Base-by-base conservation (phyloP, 768 basidiomycete genomes). In the Lepiota brunneoincarnata region DNA sequence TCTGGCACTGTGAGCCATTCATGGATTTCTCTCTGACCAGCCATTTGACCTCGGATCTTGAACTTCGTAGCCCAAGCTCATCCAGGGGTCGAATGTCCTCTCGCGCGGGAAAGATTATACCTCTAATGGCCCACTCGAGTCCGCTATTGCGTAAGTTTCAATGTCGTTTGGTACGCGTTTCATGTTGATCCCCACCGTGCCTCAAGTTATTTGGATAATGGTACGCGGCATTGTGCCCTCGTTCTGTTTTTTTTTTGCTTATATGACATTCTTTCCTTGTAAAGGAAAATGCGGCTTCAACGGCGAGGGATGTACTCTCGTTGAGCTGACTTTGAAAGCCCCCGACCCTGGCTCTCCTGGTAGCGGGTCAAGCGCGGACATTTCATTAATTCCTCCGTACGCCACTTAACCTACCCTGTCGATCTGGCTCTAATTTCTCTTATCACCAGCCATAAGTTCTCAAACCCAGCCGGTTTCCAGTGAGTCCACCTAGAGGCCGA, bases 291-390 rank as follows among this genome's bases (percentile, higher is more conserved):
- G 71, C 37, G 69, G 69, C 1, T 65, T 65, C 54, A 70, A 72
- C 49, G 72, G 72, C 3, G 72, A 73, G 48, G 59, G 66, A 3
- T 74, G 72, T 59, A 69, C 67, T 15, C 40, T 67, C 14, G 56
- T 74, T 18, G 71, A 72, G 55, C 65, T 64, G 5, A 70, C 64
- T 18, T 62, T 74, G n/a, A 43, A 41, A 2, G n/a, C n/a, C n/a
- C n/a, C n/a, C 3, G 72, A 74, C 56, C 71, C 72, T 1, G 64
- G 63, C 7, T 54, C 55, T 20, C 58, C 66, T 5, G 71, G 70
- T 9, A 60, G 63, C 47, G 69, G 69, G 21, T 74, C 72, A 9
- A 70, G 68, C 58, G 62, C 69, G 7, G 72, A 72, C 40, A 56
- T 72, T 36, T 31, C 31, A 9, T 9, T 31, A 10, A 31, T 31